A percentile compares a stretch with the other conserved stretches of the same genome.
These are phyloP conservation scores for Pythium oligandrum DNA, from an alignment of 352 stramenopile genomes.

Conservation along the genomic window DNA sequence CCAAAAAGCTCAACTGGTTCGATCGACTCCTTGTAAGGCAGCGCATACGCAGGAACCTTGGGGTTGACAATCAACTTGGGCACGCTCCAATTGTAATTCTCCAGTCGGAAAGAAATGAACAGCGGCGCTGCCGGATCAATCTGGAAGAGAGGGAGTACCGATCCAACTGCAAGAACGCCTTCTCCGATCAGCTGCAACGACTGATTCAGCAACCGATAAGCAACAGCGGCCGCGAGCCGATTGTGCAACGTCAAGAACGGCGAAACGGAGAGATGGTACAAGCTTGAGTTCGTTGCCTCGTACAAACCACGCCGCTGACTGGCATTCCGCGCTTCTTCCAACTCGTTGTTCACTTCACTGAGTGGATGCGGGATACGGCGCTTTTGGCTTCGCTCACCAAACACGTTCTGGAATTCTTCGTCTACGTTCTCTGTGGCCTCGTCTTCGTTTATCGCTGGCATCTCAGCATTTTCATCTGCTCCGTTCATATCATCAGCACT, in stretches of 20 bases:
- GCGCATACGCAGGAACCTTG: conserved; percentile 53
- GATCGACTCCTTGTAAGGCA: conserved; percentile 79
- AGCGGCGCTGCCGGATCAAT: conserved; percentile 56
- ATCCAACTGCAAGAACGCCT: conserved; percentile 79
- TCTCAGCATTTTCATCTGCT: conserved; percentile 15
- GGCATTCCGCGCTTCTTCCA: conserved; percentile 71
- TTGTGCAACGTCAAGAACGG: conserved; percentile 85
- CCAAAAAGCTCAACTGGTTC: conserved; percentile 68
- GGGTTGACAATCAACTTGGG: conserved; percentile 78
- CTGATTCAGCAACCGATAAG: conserved; percentile 77
- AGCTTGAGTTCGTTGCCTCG: conserved; percentile 80
- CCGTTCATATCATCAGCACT: conserved; percentile 40
- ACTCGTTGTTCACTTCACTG: conserved; percentile 69
- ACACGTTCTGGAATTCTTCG: conserved; percentile 77
- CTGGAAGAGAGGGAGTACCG: conserved; percentile 81
- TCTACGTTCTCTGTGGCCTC: conserved; percentile 69
- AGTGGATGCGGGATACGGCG: conserved; percentile 51
- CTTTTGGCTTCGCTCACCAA: conserved; percentile 40
- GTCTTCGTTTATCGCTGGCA: conserved; percentile 21
- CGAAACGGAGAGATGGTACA: conserved; percentile 80
- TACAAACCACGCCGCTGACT: conserved; percentile 77
- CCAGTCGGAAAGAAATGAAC: conserved; percentile 80
- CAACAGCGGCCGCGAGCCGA: conserved; percentile 70
- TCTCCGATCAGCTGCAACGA: conserved; percentile 83
- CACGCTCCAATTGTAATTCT: conserved; percentile 87